phyloP scores from a whole-genome alignment of 495 filamentous ascomycete species.

The Lepraria neglecta region DNA sequence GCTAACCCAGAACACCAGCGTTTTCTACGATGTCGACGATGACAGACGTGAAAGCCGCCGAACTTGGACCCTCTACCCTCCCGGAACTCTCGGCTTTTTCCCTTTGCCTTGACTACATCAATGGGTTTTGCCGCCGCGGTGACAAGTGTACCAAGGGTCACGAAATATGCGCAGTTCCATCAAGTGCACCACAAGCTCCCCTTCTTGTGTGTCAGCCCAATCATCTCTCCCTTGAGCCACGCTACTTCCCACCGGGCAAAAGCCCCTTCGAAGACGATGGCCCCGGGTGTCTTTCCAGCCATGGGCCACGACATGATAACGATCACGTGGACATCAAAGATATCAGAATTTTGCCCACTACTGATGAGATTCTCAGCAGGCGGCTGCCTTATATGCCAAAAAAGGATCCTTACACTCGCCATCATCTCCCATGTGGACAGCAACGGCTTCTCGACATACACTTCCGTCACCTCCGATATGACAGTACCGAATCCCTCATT shows the following conservation, averaged over 20 bases:
- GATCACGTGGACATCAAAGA: slow-evolving; percentile 27
- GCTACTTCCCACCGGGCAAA: slow-evolving; percentile 5
- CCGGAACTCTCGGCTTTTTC: slow-evolving; percentile 4
- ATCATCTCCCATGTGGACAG: slow-evolving; percentile 22
- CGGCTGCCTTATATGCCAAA: slow-evolving; percentile 26
- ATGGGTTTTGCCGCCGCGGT: slow-evolving; percentile 23
- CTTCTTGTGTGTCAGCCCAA: slow-evolving; percentile 9
- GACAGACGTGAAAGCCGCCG: slow-evolving; percentile 14
- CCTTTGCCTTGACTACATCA: slow-evolving; percentile 22
- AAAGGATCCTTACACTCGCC: slow-evolving; percentile 18
- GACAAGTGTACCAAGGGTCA: slow-evolving; percentile 18
- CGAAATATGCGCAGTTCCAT: slow-evolving; percentile 14
- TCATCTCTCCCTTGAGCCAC: slow-evolving; percentile 16
- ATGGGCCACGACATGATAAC: slow-evolving; percentile 28
- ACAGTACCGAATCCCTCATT: slow-evolving; percentile 23
- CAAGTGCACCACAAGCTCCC: neutral
- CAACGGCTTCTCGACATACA: slow-evolving; percentile 26
- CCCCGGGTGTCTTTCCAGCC: slow-evolving; percentile 22
- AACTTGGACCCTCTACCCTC: slow-evolving; percentile 16
- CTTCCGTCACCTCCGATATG: slow-evolving; percentile 30
- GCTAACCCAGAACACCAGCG: neutral
- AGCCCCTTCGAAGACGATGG: slow-evolving; percentile 28
- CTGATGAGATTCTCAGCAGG: slow-evolving; percentile 26
- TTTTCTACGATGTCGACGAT: neutral
- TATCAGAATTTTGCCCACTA: slow-evolving; percentile 28